phyloP scores from a whole-genome alignment of 257 asterid species.

The Solanum tarijense region DNA sequence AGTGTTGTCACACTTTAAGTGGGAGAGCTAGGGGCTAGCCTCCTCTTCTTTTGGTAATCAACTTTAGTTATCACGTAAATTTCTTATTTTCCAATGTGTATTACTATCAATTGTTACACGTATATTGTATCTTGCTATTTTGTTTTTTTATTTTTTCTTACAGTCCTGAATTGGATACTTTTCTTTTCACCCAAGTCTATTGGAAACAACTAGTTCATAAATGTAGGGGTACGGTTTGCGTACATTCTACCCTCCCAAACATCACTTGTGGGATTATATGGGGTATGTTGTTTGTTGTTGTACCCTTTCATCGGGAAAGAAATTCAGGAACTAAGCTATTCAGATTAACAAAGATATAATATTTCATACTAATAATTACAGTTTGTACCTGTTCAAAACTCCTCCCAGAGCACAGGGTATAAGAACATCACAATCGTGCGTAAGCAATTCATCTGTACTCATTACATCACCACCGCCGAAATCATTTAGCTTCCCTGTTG shows the following conservation, averaged over 20 bases:
- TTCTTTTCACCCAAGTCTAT: not conserved
- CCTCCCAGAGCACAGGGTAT: slow-evolving; percentile 94
- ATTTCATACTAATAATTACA: not conserved
- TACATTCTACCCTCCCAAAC: not conserved
- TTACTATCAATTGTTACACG: not conserved
- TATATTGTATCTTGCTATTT: not conserved
- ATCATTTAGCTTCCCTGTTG: slow-evolving; percentile 43
- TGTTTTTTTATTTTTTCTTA: not conserved
- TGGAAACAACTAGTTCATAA: not conserved
- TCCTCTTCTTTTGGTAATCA: not conserved
- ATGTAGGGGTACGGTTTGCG: not conserved
- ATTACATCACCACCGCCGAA: slow-evolving; percentile 61
- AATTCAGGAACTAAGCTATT: not conserved
- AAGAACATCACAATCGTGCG: slow-evolving; percentile 76
- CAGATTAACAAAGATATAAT: not conserved
- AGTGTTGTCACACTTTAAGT: not conserved
- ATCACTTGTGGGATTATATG: not conserved
- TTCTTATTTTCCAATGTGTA: not conserved
- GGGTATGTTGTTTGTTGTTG: not conserved
- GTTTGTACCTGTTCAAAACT: slow-evolving; percentile 62
- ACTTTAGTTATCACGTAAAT: not conserved
- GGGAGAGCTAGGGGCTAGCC: not conserved
- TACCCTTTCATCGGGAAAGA: not conserved
- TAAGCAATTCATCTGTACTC: slow-evolving; percentile 60
- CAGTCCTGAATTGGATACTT: not conserved